These are phyloP conservation scores for Pythium myriotylum DNA, from an alignment of 352 stramenopile genomes.

Conservation along the genomic window DNA sequence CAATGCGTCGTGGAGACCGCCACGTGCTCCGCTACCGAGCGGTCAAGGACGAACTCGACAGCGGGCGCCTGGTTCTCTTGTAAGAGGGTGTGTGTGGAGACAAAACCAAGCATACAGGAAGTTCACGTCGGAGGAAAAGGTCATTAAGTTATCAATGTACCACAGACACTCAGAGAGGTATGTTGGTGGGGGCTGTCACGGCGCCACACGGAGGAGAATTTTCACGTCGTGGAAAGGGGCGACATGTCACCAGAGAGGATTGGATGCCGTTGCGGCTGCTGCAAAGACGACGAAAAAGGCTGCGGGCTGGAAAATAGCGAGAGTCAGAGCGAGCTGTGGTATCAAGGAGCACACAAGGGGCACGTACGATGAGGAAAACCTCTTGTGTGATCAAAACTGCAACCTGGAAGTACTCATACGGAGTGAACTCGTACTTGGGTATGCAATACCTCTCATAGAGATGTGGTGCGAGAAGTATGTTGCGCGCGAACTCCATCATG, in stretches of 20 bases:
- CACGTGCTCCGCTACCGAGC: slow-evolving; percentile 77
- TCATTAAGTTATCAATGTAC: slow-evolving; percentile 27
- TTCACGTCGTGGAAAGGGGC: not conserved
- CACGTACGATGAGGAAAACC: slow-evolving; percentile 68
- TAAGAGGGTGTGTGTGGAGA: slow-evolving; percentile 1
- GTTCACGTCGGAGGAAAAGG: no score
- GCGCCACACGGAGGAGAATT: not conserved
- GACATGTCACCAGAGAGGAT: slow-evolving; percentile 66
- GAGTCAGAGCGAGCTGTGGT: slow-evolving; percentile 1
- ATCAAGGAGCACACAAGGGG: not conserved
- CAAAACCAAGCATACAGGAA: no score
- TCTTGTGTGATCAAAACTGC: slow-evolving; percentile 61
- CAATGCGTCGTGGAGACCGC: slow-evolving; percentile 59
- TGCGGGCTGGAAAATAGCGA: slow-evolving; percentile 42
- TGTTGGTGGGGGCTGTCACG: not conserved
- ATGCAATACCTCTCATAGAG: slow-evolving; percentile 63
- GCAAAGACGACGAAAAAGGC: slow-evolving; percentile 73
- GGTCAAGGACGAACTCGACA: slow-evolving; percentile 58
- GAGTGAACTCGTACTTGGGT: slow-evolving; percentile 56
- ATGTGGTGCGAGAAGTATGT: slow-evolving; percentile 66
- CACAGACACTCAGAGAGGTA: slow-evolving; percentile 1
- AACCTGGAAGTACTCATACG: slow-evolving; percentile 83
- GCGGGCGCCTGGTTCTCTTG: slow-evolving; percentile 58
- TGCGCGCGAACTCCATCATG: slow-evolving; percentile 70
- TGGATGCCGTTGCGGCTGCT: slow-evolving; percentile 54